phyloP scores from a whole-genome alignment of 805 yeast genomes.

The Candida nanaspora region DNA sequence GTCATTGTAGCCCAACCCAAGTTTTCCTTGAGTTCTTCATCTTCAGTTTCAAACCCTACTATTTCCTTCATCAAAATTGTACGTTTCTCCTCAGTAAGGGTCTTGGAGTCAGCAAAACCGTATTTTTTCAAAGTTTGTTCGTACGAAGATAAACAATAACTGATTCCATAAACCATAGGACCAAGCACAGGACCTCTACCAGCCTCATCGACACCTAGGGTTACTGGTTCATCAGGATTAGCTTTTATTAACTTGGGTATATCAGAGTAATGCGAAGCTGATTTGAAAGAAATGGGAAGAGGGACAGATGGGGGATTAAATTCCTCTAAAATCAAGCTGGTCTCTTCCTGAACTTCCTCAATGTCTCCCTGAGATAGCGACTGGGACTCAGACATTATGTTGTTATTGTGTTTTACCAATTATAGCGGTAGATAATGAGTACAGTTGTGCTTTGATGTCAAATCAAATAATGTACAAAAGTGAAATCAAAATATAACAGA shows the following conservation, averaged over 20 bases:
- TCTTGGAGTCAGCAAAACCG: conserved; percentile 93
- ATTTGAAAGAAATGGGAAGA: conserved; percentile 23
- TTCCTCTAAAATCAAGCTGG: conserved; percentile 4
- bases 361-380: background rate
- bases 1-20: conserved; percentile 87
- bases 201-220: conserved; percentile 95
- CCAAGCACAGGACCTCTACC: conserved; percentile 98
- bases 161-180: conserved; percentile 93
- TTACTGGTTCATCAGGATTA: conserved; percentile 33
- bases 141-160: conserved; percentile 60
- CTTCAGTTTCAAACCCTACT: conserved; percentile 25
- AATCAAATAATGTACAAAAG: too few species aligned
- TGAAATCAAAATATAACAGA: too few species aligned
- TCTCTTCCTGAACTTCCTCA: conserved; percentile 49
- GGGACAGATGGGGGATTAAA: conserved; percentile 31
- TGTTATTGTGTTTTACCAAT: background rate
- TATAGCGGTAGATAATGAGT: too few species aligned
- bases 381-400: too few species aligned
- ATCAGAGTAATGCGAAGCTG: conserved; percentile 43
- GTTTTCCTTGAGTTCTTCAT: conserved; percentile 38
- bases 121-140: conserved; percentile 43
- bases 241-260: conserved; percentile 35
- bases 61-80: conserved; percentile 52
- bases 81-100: conserved; percentile 67
- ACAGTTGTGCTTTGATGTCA: too few species aligned